Evolutionary conservation across 495 filamentous ascomycete genomes (phyloP), one percentile per base, ranked within the genome.

Genomic region (Aspergillus heteromorphus): DNA sequence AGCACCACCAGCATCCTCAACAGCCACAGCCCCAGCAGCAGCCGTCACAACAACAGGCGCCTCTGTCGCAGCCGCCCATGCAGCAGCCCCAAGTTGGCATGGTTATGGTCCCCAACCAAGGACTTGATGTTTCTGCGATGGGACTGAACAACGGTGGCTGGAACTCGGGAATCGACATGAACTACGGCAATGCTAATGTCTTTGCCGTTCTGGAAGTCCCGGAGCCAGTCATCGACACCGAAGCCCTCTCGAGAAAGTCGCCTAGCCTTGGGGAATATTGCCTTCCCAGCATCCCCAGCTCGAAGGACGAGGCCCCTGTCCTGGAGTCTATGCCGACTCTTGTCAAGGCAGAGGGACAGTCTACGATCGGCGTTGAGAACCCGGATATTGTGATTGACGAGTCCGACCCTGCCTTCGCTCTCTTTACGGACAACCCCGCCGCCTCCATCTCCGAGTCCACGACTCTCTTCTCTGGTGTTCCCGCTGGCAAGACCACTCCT

Each of bases 171-270:
- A 78, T 75, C 41, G 71, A 78, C 56, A 76, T 81, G 64, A 77
- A 73, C 66, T 81, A 70, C 55, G 86, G 84, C 64, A 86, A 88
- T 58, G 81, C 88, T 10, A 82, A 86, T 40, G 88, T 95, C 40
- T 97, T 85, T 60, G 81, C 89, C 48, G 83, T 95, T n/a, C 68
- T 87, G 16, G 82, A 87, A 43, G 76, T 95, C 16, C 88, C 90
- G 10, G 77, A 86, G 56, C 80, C 85, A 23, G 73, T 70, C n/a
- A 63, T 86, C 36, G 86, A 92, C 52, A 65, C 77, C 0, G 74
- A 78, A 41, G 60, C 75, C 40, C 73, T 93, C 7, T 84, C 83
- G 30, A 86, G 88, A 58, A 92, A 93, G 73, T 67, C 77, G 1
- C 75, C 78, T 8, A 73, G 76, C 9, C 57, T 80, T n/a, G 61